phyloP scores from a whole-genome alignment of 495 filamentous ascomycete species.

The Aspergillus biplanus region DNA sequence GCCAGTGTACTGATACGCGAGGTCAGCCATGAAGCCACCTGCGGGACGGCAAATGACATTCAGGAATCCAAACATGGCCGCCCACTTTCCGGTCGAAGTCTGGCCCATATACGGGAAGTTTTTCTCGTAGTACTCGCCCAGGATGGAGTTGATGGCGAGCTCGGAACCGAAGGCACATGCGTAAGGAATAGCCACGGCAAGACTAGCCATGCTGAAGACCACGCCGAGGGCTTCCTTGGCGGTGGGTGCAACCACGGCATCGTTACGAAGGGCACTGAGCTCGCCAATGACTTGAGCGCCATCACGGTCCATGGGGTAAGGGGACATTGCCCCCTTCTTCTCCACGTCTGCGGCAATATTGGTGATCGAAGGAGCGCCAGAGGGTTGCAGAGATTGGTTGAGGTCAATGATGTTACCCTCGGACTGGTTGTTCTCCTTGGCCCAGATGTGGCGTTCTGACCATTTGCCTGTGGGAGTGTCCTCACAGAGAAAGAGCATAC shows the following conservation, averaged over 20 bases:
- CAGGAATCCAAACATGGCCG: conserved; percentile 89
- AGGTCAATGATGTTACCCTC: conserved; percentile 55
- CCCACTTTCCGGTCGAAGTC: conserved; percentile 74
- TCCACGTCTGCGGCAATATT: conserved; percentile 48
- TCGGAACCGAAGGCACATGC: conserved; percentile 86
- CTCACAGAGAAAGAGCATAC: conserved; percentile 73
- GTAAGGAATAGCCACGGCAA: conserved; percentile 72
- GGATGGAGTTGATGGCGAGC: conserved; percentile 82
- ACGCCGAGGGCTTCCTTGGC: conserved; percentile 61
- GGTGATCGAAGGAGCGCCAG: conserved; percentile 40
- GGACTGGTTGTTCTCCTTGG: conserved; percentile 24
- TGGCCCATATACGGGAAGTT: conserved; percentile 78
- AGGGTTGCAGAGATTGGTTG: conserved; percentile 36
- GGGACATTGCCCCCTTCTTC: conserved; percentile 43
- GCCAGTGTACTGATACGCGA: conserved; percentile 65
- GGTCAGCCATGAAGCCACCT: conserved; percentile 73
- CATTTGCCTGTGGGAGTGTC: conserved; percentile 86
- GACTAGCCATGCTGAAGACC: conserved; percentile 65
- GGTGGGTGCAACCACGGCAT: conserved; percentile 65
- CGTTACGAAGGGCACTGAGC: conserved; percentile 58
- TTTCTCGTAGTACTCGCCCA: conserved; percentile 76
- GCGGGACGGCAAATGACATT: conserved; percentile 76
- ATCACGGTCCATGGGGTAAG: conserved; percentile 48
- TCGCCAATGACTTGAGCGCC: conserved; percentile 52
- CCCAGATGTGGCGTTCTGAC: conserved; percentile 66